Percentiles rank a stretch among this genome's conserved stretches.
Evolutionary conservation across 164 flowering plant species (phyloP).

Genomic region (Vitis cinerea): DNA sequence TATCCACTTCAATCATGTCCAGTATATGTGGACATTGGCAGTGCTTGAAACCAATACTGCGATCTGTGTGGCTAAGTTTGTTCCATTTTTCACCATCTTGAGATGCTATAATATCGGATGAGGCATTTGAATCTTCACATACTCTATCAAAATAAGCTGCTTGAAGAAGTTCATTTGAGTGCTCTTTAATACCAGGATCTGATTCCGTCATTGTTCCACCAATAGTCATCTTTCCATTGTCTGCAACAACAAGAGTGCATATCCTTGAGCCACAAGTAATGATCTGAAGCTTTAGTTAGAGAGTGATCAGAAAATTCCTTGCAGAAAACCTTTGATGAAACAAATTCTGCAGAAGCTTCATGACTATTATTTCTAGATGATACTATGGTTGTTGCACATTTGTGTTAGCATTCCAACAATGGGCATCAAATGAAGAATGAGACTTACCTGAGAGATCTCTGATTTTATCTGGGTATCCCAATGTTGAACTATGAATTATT

Average conservation of each 20-base stretch:
- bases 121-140: neutral
- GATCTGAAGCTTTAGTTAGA: constrained; percentile 4
- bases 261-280: neutral
- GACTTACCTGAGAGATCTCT: constrained; percentile 1
- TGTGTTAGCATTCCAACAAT: constrained; percentile 11
- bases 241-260: neutral
- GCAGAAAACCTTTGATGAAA: neutral
- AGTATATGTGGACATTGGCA: neutral
- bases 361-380: constrained; percentile 7
- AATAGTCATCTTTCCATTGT: neutral
- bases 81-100: constrained; percentile 1
- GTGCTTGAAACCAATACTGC: neutral
- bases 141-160: constrained; percentile 1
- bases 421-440: constrained; percentile 2
- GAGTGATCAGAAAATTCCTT: neutral
- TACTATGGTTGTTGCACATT: constrained; percentile 2
- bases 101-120: neutral
- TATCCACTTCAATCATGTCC: neutral
- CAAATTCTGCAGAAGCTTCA: constrained; percentile 4
- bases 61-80: neutral
- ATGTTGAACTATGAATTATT: neutral
- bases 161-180: neutral
- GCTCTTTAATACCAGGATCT: neutral
- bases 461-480: neutral
- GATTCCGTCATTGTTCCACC: neutral